Evolutionary conservation across 257 asterid species (phyloP).

Genomic region (Penstemon davidsonii): DNA sequence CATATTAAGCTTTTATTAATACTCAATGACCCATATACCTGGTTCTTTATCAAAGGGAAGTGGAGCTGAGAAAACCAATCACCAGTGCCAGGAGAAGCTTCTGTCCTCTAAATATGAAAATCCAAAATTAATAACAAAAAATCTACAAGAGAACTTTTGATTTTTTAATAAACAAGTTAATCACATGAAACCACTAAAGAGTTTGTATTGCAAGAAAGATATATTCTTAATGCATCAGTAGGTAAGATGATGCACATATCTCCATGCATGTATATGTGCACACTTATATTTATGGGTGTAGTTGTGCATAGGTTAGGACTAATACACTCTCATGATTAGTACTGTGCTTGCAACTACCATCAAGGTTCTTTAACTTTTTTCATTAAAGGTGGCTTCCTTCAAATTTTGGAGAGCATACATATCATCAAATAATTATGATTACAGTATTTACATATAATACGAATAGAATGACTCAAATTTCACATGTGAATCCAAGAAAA

Average conservation of each 20-base stretch:
- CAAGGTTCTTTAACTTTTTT: not conserved
- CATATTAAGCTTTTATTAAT: not conserved
- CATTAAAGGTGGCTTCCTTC: not conserved
- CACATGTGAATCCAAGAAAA: not conserved
- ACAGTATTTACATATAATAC: not conserved
- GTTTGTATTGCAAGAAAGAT: not conserved
- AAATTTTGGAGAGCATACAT: not conserved
- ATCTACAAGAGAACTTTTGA: not conserved
- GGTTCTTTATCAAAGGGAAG: conserved; percentile 48
- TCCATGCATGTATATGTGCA: not conserved
- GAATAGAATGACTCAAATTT: not conserved
- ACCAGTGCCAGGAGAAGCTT: conserved; percentile 33
- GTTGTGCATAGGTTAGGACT: not conserved
- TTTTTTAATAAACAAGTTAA: not conserved
- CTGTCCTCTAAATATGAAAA: conserved; percentile 35
- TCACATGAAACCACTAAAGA: not conserved
- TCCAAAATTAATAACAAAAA: conserved; percentile 20
- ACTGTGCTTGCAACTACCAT: not conserved
- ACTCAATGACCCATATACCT: conserved; percentile 34
- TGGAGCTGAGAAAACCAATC: conserved; percentile 46
- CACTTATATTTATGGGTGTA: not conserved
- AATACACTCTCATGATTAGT: not conserved
- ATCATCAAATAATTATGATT: not conserved
- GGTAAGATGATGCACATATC: not conserved
- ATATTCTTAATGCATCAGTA: not conserved